Percentiles rank a stretch among this genome's conserved stretches.
phyloP scores from a whole-genome alignment of 306 rosid genomes.

The Urtica urens region DNA sequence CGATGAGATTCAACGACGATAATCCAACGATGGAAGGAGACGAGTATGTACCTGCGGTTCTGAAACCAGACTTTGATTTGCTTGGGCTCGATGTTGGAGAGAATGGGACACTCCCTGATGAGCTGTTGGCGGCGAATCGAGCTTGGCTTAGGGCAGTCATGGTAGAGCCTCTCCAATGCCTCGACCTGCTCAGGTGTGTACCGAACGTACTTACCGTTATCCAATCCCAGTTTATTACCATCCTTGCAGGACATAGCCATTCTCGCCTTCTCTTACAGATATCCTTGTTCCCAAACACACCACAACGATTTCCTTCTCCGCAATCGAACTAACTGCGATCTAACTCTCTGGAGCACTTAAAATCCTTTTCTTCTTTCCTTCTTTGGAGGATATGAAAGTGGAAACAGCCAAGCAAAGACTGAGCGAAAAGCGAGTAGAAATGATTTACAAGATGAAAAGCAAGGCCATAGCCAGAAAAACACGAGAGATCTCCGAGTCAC shows the following conservation, averaged over 20 bases:
- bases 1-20: neutral
- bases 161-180: constrained; percentile 93
- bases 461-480: constrained; percentile 7
- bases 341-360: too few species aligned
- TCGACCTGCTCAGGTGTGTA: constrained; percentile 99
- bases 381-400: constrained; percentile 1
- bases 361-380: too few species aligned
- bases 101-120: constrained; percentile 88
- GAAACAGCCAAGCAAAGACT: neutral
- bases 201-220: constrained; percentile 90
- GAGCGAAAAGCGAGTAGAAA: neutral
- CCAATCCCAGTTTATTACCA: constrained; percentile 48
- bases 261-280: neutral
- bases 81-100: constrained; percentile 84
- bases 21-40: neutral
- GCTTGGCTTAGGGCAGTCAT: constrained; percentile 97
- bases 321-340: too few species aligned
- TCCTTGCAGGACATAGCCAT: constrained; percentile 99
- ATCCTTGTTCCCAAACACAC: neutral
- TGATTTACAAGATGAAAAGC: neutral
- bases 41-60: constrained; percentile 57
- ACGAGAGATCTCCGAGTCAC: constrained; percentile 20
- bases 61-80: constrained; percentile 99
- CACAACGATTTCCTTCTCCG: too few species aligned
- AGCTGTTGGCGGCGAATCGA: constrained; percentile 96